A percentile compares a stretch with the other conserved stretches of the same genome.
These are phyloP conservation scores for Dactylellina haptotyla DNA, from an alignment of 2,329 filamentous ascomycete species.

Conservation along the genomic window DNA sequence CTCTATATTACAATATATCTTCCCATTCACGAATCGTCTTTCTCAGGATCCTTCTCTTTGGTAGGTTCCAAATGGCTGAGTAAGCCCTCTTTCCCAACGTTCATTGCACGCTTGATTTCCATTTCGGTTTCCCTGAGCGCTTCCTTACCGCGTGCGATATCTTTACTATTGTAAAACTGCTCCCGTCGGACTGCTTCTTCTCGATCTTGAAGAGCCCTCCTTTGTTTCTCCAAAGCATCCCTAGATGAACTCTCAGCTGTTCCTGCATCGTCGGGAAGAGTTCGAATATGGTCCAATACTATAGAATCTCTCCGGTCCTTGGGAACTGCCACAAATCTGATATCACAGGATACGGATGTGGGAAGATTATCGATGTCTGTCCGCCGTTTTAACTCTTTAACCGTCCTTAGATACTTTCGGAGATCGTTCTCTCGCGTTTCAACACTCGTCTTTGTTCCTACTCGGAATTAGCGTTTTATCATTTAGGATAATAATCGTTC, in stretches of 20 bases:
- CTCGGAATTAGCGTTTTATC: neutral
- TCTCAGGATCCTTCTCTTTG: slow-evolving; percentile 60
- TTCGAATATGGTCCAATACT: slow-evolving; percentile 73
- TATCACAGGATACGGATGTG: slow-evolving; percentile 71
- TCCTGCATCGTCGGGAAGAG: slow-evolving; percentile 70
- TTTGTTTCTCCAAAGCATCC: slow-evolving; percentile 69
- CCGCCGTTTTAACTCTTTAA: slow-evolving; percentile 70
- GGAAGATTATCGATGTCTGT: slow-evolving; percentile 71
- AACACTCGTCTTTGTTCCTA: slow-evolving; percentile 68
- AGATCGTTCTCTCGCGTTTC: slow-evolving; percentile 76
- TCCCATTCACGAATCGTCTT: neutral
- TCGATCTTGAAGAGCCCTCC: slow-evolving; percentile 74
- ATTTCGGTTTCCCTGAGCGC: slow-evolving; percentile 73
- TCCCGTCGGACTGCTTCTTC: slow-evolving; percentile 72
- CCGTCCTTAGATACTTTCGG: slow-evolving; percentile 72
- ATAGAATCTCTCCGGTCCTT: slow-evolving; percentile 70
- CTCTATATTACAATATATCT: neutral
- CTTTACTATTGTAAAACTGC: slow-evolving; percentile 70
- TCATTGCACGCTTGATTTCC: slow-evolving; percentile 75
- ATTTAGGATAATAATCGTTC: slow-evolving; percentile 63
- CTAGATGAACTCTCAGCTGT: slow-evolving; percentile 64
- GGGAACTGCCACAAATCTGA: slow-evolving; percentile 74
- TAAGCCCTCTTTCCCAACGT: slow-evolving; percentile 73
- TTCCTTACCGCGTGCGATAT: slow-evolving; percentile 71
- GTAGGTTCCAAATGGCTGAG: slow-evolving; percentile 65